A percentile compares a stretch with the other conserved stretches of the same genome.
These are phyloP conservation scores for Coniochaeta sp. DNA, from an alignment of 2,329 filamentous ascomycete genomes.

Conservation along the genomic window DNA sequence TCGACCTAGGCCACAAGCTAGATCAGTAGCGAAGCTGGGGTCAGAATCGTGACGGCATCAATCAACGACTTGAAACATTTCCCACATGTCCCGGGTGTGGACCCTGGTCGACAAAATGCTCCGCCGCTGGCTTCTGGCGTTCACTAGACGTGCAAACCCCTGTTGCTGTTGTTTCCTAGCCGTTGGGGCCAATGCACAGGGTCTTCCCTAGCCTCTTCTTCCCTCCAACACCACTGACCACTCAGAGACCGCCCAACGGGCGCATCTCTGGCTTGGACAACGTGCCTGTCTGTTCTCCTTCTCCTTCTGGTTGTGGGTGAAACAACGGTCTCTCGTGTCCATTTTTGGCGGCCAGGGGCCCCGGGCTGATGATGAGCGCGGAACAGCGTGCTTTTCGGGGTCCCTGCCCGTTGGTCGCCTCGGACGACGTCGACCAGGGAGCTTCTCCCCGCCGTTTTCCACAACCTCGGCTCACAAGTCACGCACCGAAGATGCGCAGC, in stretches of 20 bases:
- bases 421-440: not conserved
- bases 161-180: not conserved
- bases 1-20: too few relatives aligned
- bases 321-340: constrained; percentile 38
- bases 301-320: constrained; percentile 26
- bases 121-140: not conserved
- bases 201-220: not conserved
- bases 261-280: constrained; percentile 4
- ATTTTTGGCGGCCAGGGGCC: constrained; percentile 24
- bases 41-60: not conserved
- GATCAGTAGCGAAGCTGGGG: too few relatives aligned
- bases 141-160: not conserved
- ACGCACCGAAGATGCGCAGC: not conserved
- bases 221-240: not conserved
- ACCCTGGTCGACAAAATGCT: not conserved
- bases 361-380: constrained; percentile 10
- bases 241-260: not conserved
- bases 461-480: not conserved
- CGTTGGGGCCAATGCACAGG: not conserved
- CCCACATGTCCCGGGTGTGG: not conserved
- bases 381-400: not conserved
- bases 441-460: too few relatives aligned
- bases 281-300: not conserved
- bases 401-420: not conserved
- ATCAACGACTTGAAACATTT: not conserved